Evolutionary conservation across 176 grass and related monocot genomes (phyloP).

Genomic region (Musa acuminata): DNA sequence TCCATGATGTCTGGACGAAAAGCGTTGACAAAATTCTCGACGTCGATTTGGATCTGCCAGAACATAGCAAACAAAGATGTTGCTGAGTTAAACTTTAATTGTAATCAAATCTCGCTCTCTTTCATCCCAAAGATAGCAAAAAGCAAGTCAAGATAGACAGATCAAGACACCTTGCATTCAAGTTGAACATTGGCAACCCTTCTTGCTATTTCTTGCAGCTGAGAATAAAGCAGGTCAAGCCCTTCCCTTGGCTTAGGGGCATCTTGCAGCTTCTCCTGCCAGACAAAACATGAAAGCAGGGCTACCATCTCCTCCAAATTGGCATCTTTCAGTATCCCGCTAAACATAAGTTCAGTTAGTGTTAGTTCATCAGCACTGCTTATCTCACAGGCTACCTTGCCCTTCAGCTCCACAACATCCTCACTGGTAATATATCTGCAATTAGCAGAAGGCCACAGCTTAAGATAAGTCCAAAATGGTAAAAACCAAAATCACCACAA

Average conservation of each 20-base stretch:
- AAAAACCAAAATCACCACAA: neutral
- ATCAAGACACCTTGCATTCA: conserved; percentile 70
- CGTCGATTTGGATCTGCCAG: conserved; percentile 71
- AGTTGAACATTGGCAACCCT: conserved; percentile 38
- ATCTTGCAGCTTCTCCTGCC: conserved; percentile 84
- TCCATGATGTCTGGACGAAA: conserved; percentile 91
- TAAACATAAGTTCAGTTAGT: conserved; percentile 91
- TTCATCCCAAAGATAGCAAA: neutral
- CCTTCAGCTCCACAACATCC: conserved; percentile 83
- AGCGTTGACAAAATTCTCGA: conserved; percentile 66
- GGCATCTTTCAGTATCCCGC: conserved; percentile 69
- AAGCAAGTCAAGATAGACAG: neutral
- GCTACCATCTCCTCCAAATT: conserved; percentile 84
- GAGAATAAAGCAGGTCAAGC: conserved; percentile 52
- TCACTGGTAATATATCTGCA: conserved; percentile 45
- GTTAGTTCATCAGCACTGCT: conserved; percentile 71
- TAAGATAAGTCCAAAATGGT: neutral
- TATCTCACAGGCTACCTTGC: conserved; percentile 87
- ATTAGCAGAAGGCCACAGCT: neutral
- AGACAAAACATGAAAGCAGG: conserved; percentile 85
- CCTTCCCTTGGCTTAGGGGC: conserved; percentile 74
- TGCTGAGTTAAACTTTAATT: neutral
- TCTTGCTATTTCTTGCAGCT: conserved; percentile 39
- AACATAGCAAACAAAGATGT: neutral
- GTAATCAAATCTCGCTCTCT: neutral